Evolutionary conservation across 805 yeast species (phyloP).

Genomic region (Nakazawaea wyomingensis): DNA sequence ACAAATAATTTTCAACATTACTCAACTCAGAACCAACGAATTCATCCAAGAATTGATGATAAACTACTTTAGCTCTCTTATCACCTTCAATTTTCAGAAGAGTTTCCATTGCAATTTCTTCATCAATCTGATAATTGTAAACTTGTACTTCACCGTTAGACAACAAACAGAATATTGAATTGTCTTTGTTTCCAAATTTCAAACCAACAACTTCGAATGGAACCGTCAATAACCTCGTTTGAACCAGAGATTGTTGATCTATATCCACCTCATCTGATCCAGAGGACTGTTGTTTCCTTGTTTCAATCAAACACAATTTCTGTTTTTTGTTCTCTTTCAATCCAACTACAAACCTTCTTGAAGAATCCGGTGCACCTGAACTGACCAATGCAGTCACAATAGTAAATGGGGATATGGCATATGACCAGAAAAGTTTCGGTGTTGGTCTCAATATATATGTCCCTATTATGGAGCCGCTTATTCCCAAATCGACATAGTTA

Average conservation of each 20-base stretch:
- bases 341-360: constrained; percentile 27
- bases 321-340: constrained; percentile 30
- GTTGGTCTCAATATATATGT: constrained; percentile 49
- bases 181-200: constrained; percentile 23
- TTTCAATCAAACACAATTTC: constrained; percentile 21
- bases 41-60: constrained; percentile 11
- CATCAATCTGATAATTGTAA: constrained; percentile 4
- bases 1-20: constrained; percentile 11
- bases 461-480: constrained; percentile 48
- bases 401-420: constrained; percentile 45
- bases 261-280: constrained; percentile 27
- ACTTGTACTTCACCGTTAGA: constrained; percentile 26
- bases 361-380: constrained; percentile 13
- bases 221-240: constrained; percentile 22
- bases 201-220: constrained; percentile 19
- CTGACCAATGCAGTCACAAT: constrained; percentile 36
- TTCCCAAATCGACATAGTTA: constrained; percentile 42
- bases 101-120: constrained; percentile 17
- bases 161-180: constrained; percentile 26
- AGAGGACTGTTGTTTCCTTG: constrained; percentile 15
- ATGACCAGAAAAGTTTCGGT: constrained; percentile 53
- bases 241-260: constrained; percentile 28
- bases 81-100: constrained; percentile 23
- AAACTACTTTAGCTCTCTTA: constrained; percentile 19
- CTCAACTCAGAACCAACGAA: neutral